Base-by-base conservation (phyloP, 495 filamentous ascomycete genomes). In the Pseudomonodictys pantanalensis region DNA sequence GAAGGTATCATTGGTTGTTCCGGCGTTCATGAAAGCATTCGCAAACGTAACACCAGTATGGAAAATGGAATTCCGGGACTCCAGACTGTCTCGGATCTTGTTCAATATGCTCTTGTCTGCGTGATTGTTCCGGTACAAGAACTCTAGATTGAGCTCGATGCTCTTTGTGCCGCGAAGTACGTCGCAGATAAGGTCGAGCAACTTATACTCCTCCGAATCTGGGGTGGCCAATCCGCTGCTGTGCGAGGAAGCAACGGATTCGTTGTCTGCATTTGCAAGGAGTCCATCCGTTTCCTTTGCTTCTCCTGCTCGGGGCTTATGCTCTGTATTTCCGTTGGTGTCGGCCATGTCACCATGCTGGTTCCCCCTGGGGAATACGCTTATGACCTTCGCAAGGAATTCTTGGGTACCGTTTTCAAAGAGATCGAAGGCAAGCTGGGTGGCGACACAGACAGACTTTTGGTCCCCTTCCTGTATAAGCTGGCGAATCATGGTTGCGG, bases 11-110 rank as follows among this genome's bases (percentile, higher is more conserved):
- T 92, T 91, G 0, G 92, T 97, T 7, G 95, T 97, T 30, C 95
- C 95, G n/a, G 95, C 90, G 68, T 99, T 93, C 92, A 97, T 99
- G 73, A 99, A 97, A 11, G 91, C 95, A 70, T 97, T 97, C 59
- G 93, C 92, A 62, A 99, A 90, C 0, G 93, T 97, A 35, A 97
- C 90, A 0, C 91, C 89, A 3, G 88, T 93, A 72, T 99, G 95
- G 81, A 97, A 99, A 54, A 99, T 99, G 23, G 93, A 97, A 72
- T 97, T 97, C 30, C 95, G 81, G 38, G 89, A 89, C 70, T 99
- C 95, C 23, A 99, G 76, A 62, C 91, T 96, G 72, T 99, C 93
- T 29, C 91, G 86, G 35, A 97, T 83, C 75, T 96, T 97, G 77
- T 96, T 97, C 51, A 99, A 81, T 59, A 97, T 95, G 61, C 82